A percentile compares a stretch with the other conserved stretches of the same genome.
phyloP scores from a whole-genome alignment of 495 filamentous ascomycete species.

The Viridothelium virens region DNA sequence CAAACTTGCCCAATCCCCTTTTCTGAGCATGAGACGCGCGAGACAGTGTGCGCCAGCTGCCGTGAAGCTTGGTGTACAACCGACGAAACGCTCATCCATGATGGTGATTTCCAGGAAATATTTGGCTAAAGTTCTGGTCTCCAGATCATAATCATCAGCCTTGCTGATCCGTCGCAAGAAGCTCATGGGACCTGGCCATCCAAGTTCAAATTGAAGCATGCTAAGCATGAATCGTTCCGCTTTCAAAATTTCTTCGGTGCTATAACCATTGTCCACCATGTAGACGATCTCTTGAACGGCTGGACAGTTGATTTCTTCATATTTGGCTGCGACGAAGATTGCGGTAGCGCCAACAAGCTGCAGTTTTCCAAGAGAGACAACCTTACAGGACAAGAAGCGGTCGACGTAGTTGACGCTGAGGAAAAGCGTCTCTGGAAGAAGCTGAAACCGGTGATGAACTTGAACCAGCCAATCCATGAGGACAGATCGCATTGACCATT shows the following conservation, averaged over 20 bases:
- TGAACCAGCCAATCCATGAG: constrained; percentile 98
- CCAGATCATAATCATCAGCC: constrained; percentile 93
- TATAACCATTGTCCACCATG: constrained; percentile 94
- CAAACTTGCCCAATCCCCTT: constrained; percentile 83
- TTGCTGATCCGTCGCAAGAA: constrained; percentile 96
- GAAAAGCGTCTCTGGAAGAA: constrained; percentile 91
- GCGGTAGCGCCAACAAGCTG: constrained; percentile 95
- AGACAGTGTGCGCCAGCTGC: constrained; percentile 91
- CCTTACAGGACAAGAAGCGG: constrained; percentile 88
- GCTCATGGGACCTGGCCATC: constrained; percentile 97
- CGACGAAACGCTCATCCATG: constrained; percentile 97
- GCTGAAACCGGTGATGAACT: constrained; percentile 81
- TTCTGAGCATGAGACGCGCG: constrained; percentile 77
- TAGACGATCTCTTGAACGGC: constrained; percentile 92
- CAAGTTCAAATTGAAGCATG: constrained; percentile 89
- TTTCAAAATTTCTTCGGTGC: constrained; percentile 85
- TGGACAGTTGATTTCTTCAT: constrained; percentile 96
- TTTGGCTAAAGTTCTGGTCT: constrained; percentile 92
- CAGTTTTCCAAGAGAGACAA: constrained; percentile 88
- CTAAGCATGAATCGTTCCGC: constrained; percentile 96
- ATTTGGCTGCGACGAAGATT: constrained; percentile 93
- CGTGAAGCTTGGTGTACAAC: constrained; percentile 77
- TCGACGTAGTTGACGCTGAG: constrained; percentile 93
- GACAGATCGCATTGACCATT: constrained; percentile 97
- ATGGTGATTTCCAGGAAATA: constrained; percentile 95